Conservation (phyloP, 2,329 filamentous ascomycete genomes). For the Cadophora sp. region DNA sequence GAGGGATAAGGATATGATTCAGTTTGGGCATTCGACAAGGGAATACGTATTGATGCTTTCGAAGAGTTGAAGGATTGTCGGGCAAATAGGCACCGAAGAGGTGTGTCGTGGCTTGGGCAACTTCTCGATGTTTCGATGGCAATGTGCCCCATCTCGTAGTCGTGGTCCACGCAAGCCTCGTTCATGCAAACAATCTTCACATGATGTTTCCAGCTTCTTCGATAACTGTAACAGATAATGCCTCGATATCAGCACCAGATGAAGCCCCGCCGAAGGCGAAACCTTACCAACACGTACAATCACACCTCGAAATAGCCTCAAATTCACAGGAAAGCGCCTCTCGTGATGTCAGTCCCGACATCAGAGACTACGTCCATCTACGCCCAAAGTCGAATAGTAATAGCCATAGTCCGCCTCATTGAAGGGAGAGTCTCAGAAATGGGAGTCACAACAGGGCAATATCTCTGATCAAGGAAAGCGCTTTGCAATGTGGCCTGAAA, state of each 20-base stretch:
- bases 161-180: background rate
- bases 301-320: background rate
- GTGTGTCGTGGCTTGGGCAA: background rate
- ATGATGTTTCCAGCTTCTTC: too few relatives aligned
- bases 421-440: background rate
- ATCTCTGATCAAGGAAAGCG: too few relatives aligned
- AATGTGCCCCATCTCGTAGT: background rate
- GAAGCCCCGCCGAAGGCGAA: background rate
- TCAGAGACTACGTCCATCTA: too few relatives aligned
- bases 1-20: conserved; percentile 85
- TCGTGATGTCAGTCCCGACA: too few relatives aligned
- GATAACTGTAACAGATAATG: too few relatives aligned
- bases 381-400: background rate
- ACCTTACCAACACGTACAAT: background rate
- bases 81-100: background rate
- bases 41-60: conserved; percentile 96
- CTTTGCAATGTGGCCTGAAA: background rate
- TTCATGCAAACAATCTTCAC: background rate
- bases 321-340: background rate
- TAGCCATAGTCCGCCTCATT: background rate
- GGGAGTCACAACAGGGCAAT: background rate
- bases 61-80: conserved; percentile 5
- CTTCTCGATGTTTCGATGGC: background rate
- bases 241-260: background rate
- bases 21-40: conserved; percentile 85